These are phyloP conservation scores for Mycena galopus DNA, from an alignment of 768 basidiomycete genomes.

Conservation along the genomic window DNA sequence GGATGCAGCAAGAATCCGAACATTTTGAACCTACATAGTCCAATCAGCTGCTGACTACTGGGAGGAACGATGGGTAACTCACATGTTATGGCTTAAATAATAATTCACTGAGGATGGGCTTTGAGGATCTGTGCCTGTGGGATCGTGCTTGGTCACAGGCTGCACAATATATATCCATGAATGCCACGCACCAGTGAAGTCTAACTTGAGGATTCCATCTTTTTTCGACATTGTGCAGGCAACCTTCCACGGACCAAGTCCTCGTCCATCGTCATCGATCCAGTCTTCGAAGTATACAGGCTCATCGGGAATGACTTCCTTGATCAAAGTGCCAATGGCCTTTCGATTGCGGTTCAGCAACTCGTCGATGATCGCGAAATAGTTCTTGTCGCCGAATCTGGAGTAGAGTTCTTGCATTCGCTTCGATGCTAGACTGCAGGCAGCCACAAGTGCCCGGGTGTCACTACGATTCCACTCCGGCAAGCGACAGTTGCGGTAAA, in stretches of 20 bases:
- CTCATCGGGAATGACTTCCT: slow-evolving; percentile 33
- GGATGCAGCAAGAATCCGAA: slow-evolving; percentile 1
- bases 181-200: slow-evolving; percentile 15
- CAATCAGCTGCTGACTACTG: not conserved
- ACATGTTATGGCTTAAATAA: slow-evolving; percentile 34
- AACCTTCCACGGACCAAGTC: slow-evolving; percentile 37
- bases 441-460: slow-evolving; percentile 25
- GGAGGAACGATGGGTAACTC: not conserved
- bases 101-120: slow-evolving; percentile 35
- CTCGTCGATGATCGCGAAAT: slow-evolving; percentile 27
- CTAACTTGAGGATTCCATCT: slow-evolving; percentile 13
- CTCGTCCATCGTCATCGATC: slow-evolving; percentile 38
- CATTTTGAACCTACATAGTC: slow-evolving; percentile 35
- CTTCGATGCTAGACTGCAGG: slow-evolving; percentile 10
- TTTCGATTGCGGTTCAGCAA: slow-evolving; percentile 34
- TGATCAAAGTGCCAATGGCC: slow-evolving; percentile 33
- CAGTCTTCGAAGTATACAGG: slow-evolving; percentile 35
- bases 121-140: slow-evolving; percentile 36
- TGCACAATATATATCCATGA: not conserved
- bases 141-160: not conserved
- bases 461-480: slow-evolving; percentile 30
- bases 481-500: slow-evolving; percentile 31
- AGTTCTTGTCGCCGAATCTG: slow-evolving; percentile 32
- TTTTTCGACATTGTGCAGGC: slow-evolving; percentile 32
- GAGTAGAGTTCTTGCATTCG: slow-evolving; percentile 29